phyloP scores from a whole-genome alignment of 768 basidiomycete genomes.

The Tylopilus subfusipes region DNA sequence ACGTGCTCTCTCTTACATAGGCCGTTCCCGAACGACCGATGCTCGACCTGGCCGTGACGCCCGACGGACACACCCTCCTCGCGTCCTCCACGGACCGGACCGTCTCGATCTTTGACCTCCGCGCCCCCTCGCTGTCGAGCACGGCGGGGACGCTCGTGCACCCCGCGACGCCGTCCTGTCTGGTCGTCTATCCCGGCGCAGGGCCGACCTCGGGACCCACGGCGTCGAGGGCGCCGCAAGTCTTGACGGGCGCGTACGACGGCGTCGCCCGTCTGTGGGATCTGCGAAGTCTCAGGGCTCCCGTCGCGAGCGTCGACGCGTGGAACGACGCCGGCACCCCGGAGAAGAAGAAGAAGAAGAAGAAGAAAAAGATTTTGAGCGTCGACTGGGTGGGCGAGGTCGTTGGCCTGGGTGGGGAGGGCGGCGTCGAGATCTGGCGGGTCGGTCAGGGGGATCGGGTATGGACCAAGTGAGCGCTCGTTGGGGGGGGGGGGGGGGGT shows the following conservation, averaged over 20 bases:
- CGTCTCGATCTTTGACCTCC: conserved; percentile 67
- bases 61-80: conserved; percentile 44
- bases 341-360: too few species aligned
- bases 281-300: conserved; percentile 60
- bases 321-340: conserved; percentile 41
- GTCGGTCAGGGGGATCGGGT: conserved; percentile 34
- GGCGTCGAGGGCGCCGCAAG: conserved; percentile 38
- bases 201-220: neutral
- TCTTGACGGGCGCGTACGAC: conserved; percentile 74
- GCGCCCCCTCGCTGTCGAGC: conserved; percentile 37
- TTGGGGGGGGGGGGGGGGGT: too few species aligned
- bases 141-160: conserved; percentile 50
- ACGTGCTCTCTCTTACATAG: conserved; percentile 36
- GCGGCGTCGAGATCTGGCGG: conserved; percentile 63
- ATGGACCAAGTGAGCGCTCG: neutral
- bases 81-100: conserved; percentile 74
- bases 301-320: conserved; percentile 60
- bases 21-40: conserved; percentile 72
- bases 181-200: conserved; percentile 35
- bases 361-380: conserved; percentile 58
- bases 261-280: conserved; percentile 79
- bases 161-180: conserved; percentile 63
- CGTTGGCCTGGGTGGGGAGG: conserved; percentile 60
- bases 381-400: conserved; percentile 57
- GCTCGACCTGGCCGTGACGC: conserved; percentile 53